These are phyloP conservation scores for Amanita thiersii DNA, from an alignment of 768 basidiomycete species.

Conservation along the genomic window DNA sequence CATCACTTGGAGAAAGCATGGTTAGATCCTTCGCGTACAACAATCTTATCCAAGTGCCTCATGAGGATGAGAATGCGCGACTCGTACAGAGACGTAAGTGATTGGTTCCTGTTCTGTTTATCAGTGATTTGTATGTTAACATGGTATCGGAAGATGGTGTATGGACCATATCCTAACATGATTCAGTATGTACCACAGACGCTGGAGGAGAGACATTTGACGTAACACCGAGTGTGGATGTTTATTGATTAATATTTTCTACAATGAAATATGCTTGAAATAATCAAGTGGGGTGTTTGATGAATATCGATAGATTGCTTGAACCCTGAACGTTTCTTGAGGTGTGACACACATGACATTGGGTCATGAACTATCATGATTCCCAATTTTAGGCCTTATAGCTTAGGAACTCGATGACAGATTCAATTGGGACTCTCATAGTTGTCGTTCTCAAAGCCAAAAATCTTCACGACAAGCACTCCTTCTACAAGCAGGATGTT, in stretches of 20 bases:
- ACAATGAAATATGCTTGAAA: no score
- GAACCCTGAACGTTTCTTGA: neutral
- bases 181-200: constrained; percentile 35
- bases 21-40: constrained; percentile 29
- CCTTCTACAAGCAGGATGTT: constrained; percentile 88
- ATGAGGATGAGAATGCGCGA: constrained; percentile 52
- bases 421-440: constrained; percentile 74
- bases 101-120: neutral
- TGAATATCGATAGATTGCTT: no score
- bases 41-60: constrained; percentile 46
- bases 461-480: constrained; percentile 75
- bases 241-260: neutral
- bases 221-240: constrained; percentile 1
- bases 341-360: constrained; percentile 9
- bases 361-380: neutral
- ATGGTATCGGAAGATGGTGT: constrained; percentile 36
- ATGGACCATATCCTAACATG: constrained; percentile 45
- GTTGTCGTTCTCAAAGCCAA: constrained; percentile 81
- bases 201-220: constrained; percentile 7
- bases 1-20: constrained; percentile 40
- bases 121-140: constrained; percentile 3
- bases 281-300: no score
- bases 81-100: constrained; percentile 45
- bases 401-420: no score
- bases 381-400: constrained; percentile 17